Base-by-base conservation (phyloP, 2,329 filamentous ascomycete genomes). In the Fusarium irregulare region DNA sequence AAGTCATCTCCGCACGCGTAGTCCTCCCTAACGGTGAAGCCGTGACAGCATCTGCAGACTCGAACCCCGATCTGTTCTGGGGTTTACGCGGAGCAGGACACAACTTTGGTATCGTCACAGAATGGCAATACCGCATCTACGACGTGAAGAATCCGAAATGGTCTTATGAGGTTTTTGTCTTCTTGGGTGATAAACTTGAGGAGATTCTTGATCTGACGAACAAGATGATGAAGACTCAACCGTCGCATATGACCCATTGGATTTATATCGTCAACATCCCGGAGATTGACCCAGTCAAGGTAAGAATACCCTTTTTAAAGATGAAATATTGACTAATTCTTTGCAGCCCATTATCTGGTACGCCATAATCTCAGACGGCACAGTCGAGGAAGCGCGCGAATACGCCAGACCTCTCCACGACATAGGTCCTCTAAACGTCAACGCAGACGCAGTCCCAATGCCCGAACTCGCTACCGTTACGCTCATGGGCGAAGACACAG, bases 41-140 rank as follows among this genome's bases (percentile, higher is more conserved):
- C 2, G 53, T 72, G 18, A 57, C 28, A 0, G 66, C 69, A 1
- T 72, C 69, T 0, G 56, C 64, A 4, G 47, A 63, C 0, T 41
- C 16, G 0, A 64, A 72, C 1, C 34, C 62, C 0, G 68, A 72
- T 16, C 59, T 69, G 2, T 85, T 83, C 72, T 84, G 80, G 79
- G 83, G 82, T 18, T 68, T 85, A 7, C 78, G 80, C 4, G 84
- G 83, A 21, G 83, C 82, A 2, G 83, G 83, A 4, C 86, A 88
- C 57, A 88, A 88, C 72, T 88, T 89, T 61, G 87, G 86, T 2
- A 83, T 75, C 27, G 85, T 88, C 6, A 78, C 76, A 0, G 82
- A 82, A 5, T 77, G 82, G 32, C 80, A 80, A 0, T 79, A 78
- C 1, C 84, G 83, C 64, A 80, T 87, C 8, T 86, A 85, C 66